Evolutionary conservation across 495 filamentous ascomycete genomes (phyloP).

Genomic region (Corynascus novoguineensis): DNA sequence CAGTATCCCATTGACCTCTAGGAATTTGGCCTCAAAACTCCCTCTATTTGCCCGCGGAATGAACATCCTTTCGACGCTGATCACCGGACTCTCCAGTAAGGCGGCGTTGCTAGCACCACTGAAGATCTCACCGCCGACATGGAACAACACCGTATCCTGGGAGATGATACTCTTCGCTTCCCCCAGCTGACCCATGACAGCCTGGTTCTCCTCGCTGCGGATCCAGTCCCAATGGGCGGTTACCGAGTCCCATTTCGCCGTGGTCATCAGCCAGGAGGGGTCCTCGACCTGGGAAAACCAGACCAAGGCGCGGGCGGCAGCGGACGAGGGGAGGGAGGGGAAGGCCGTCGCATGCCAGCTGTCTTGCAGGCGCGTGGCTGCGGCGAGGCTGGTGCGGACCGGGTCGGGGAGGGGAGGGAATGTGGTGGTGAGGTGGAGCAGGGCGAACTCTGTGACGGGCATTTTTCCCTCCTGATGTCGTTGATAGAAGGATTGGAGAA

Average conservation of each 20-base stretch:
- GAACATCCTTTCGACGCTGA: constrained; percentile 42
- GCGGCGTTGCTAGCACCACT: constrained; percentile 10
- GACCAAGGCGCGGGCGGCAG: constrained; percentile 22
- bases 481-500: no score
- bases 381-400: constrained; percentile 25
- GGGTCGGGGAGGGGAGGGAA: constrained; percentile 14
- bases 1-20: constrained; percentile 36
- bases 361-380: constrained; percentile 31
- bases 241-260: constrained; percentile 48
- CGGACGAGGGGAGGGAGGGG: constrained; percentile 20
- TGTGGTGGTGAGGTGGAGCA: constrained; percentile 32
- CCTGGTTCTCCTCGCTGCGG: constrained; percentile 31
- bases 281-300: constrained; percentile 47
- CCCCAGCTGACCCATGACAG: constrained; percentile 18
- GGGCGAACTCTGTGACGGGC: constrained; percentile 51
- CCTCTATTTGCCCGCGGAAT: constrained; percentile 37
- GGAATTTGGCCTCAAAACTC: constrained; percentile 38
- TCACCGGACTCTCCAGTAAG: constrained; percentile 38
- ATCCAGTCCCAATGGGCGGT: constrained; percentile 47
- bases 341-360: constrained; percentile 33
- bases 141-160: constrained; percentile 33
- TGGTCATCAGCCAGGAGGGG: constrained; percentile 41
- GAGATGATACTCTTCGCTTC: constrained; percentile 14
- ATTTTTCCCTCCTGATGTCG: constrained; percentile 24
- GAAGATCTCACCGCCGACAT: constrained; percentile 40